phyloP scores from a whole-genome alignment of 129 eudicot species.

The Escallonia herrerae region DNA sequence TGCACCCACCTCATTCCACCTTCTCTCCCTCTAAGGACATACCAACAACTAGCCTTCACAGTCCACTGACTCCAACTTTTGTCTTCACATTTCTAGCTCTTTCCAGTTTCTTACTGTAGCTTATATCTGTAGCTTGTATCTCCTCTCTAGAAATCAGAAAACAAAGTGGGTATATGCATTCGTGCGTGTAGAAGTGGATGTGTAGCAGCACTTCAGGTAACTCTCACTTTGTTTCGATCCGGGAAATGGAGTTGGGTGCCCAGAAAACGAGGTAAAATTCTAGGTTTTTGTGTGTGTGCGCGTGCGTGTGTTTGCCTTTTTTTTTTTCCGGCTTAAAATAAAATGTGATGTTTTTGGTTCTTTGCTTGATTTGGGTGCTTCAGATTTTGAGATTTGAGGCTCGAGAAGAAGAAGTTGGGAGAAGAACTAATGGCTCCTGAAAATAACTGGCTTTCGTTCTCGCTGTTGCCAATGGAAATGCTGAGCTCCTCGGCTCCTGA shows the following conservation, averaged over 20 bases:
- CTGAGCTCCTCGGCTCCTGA: slow-evolving; percentile 36
- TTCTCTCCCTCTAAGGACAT: not conserved
- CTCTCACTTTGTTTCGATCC: not conserved
- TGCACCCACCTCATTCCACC: not conserved
- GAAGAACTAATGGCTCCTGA: slow-evolving; percentile 55
- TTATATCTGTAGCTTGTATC: not conserved
- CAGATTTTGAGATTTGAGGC: not conserved
- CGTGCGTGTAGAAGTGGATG: not conserved
- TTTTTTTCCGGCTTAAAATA: not conserved
- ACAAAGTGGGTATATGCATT: not conserved
- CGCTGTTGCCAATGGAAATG: slow-evolving; percentile 70
- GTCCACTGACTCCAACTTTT: not conserved
- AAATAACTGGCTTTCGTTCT: slow-evolving; percentile 59
- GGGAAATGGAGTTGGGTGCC: not conserved
- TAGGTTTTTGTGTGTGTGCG: not conserved
- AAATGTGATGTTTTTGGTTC: not conserved
- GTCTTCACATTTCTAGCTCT: not conserved
- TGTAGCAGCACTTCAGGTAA: not conserved
- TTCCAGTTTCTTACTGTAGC: not conserved
- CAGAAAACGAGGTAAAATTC: not conserved
- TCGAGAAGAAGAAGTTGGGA: not conserved
- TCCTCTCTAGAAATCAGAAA: not conserved
- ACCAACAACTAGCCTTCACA: not conserved
- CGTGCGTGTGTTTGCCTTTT: too few species aligned
- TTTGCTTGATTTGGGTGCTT: not conserved